Base-by-base conservation (phyloP, 106 monocot species). In the Posidonia australis region DNA sequence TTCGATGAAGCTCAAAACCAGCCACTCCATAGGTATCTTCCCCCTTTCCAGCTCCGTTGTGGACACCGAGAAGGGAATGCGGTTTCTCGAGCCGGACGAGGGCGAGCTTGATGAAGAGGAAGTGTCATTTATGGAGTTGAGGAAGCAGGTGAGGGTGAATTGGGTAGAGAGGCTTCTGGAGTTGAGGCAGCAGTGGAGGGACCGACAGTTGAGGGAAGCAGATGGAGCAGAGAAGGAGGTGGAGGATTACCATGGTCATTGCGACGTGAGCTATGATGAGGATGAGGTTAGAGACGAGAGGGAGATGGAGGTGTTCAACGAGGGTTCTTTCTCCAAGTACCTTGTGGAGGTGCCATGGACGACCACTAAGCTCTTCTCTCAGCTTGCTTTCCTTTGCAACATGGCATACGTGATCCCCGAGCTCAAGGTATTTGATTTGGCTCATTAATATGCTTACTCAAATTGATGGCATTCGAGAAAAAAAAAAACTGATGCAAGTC, bases 371-470 rank as follows among this genome's bases (percentile, higher is more conserved):
- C 75, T 85, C 62, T 79, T 88, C 64, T 66, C 80, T 52, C 67
- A 83, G 77, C 76, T 93, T 53, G 88, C 88, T 11, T 83, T 81
- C 74, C 88, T 93, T 67, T 93, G 88, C 79, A 88, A 88, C 83
- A 78, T 77, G 74, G 88, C 88, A 4, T 93, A 93, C 58, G 59
- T 60, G 43, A 85, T 93, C 25, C 77, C 80, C 18, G 77, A 84
- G 13, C 77, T 92, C 68, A 82, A 84, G 85, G 92, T 92, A 51
- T 18, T 63, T n/a, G n/a, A n/a, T n/a, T n/a, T n/a, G n/a, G n/a
- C n/a, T n/a, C n/a, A n/a, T n/a, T n/a, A n/a, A n/a, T n/a, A n/a
- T n/a, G n/a, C n/a, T n/a, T n/a, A n/a, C n/a, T n/a, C n/a, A n/a
- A n/a, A n/a, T n/a, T n/a, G n/a, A n/a, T n/a, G n/a, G n/a, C n/a